Base-by-base conservation (phyloP, 2,329 filamentous ascomycete species). In the Botrytis medusae region DNA sequence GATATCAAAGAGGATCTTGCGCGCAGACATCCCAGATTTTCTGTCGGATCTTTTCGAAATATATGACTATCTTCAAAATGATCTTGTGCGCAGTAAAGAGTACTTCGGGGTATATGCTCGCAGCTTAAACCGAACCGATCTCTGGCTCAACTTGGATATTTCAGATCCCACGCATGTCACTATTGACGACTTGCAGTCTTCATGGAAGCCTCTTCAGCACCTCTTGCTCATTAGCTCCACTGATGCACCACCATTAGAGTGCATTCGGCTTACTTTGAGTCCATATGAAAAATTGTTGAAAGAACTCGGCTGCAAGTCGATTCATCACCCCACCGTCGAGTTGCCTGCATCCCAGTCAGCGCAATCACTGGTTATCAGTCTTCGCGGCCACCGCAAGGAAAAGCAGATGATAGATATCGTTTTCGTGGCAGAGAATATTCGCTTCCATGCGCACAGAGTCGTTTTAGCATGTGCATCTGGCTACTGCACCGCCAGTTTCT, bases 151-250 rank as follows among this genome's bases (percentile, higher is more conserved):
- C 62, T 40, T 77, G 10, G 71, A 72, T 16, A 62, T 72, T 1
- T 48, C 37, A 46, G 60, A 76, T 34, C 46, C 57, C 1, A 60
- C 69, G 0, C 29, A 1, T 25, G 60, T 76, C 8, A 8, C 59
- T 14, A 18, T 77, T 14, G 61, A 64, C 4, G 74, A 79, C 29
- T 44, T 79, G n/a, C 20, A 42, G 25, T 63, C 59, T 29, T 76
- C 74, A 16, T 80, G 78, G 79, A 67, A 74, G 9, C 67, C 60
- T 4, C 64, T 77, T n/a, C 48, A 74, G 5, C 51, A 76, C 2
- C 75, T 80, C 2, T 74, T 79, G 4, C 64, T 79, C 4, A 77
- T 74, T 0, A 80, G 76, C 60, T 77, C 78, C 1, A 75, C 67
- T 32, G 79, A 80, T 73, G 74, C 75, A 14, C 77, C 77, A 0